Percentiles rank a stretch among this genome's conserved stretches.
Conservation (phyloP, 1,284 basidiomycete species). For the Cerioporus squamosus region DNA sequence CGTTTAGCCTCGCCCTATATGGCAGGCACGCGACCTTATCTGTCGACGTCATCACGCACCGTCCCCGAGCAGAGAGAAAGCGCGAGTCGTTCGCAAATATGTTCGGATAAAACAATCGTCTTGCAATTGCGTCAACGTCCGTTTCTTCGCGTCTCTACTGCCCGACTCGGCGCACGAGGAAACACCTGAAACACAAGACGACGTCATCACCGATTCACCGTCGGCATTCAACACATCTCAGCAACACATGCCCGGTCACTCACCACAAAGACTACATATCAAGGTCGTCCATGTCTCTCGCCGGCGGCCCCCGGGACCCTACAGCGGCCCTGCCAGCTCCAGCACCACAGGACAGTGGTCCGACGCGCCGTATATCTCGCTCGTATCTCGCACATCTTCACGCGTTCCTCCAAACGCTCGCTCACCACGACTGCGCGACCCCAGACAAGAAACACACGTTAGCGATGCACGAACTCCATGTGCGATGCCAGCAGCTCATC, state of each 20-base stretch:
- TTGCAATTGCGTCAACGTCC: neutral
- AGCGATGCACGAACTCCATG: neutral
- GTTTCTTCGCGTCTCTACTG: neutral
- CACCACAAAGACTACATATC: conserved; percentile 11
- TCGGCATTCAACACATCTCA: neutral
- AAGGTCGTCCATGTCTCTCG: no score
- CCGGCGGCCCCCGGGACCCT: neutral
- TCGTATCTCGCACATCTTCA: conserved; percentile 82
- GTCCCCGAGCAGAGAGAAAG: neutral
- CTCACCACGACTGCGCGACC: conserved; percentile 65
- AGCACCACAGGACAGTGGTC: conserved; percentile 84
- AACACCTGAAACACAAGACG: neutral
- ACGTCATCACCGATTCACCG: conserved; percentile 10
- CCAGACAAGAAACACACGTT: conserved; percentile 3
- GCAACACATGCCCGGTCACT: conserved; percentile 3
- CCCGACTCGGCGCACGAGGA: neutral
- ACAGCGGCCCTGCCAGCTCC: conserved; percentile 53
- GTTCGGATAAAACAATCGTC: no score
- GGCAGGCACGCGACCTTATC: conserved; percentile 15
- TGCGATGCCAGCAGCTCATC: neutral
- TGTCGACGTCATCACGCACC: conserved; percentile 12
- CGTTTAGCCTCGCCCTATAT: neutral
- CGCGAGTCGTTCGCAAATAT: neutral
- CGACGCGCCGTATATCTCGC: conserved; percentile 85
- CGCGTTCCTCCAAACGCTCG: conserved; percentile 62